Evolutionary conservation across 257 asterid species (phyloP), one percentile per base, ranked within the genome.

Genomic region (Misopates orontium): DNA sequence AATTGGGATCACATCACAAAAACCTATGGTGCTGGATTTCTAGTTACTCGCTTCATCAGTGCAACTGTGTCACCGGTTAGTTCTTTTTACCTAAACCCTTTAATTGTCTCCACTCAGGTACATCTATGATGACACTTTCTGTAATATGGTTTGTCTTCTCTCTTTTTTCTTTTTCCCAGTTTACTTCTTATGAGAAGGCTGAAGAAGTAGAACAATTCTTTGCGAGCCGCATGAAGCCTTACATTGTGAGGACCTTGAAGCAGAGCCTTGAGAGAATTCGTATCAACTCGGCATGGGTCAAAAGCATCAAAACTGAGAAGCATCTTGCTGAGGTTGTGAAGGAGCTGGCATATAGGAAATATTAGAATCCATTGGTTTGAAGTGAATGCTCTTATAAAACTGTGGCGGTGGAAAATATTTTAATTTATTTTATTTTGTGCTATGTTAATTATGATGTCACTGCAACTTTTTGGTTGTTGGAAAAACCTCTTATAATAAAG

Each of bases 1-100:
- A 77, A 87, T 41, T 93, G 98, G 98, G 97, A 93, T 59, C 82
- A 79, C 57, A 79, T 93, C 66, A 61, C 60, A 22, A 76, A 84
- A 72, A 87, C 95, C 5, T 93, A 87, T 15, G 98, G 97, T 32
- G 77, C 97, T 55, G 98, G 97, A 75, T 90, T 86, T 73, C 81
- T 89, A 10, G 73, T 93, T 50, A 84, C 96, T 22, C 83, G 85
- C 71, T 87, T 93, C 74, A 61, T 93, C 83, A 77, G 87, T 42
- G 79, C 88, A 13, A 51, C 81, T 42, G 98, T 90, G 24, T 85
- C 96, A 5, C 96, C 91, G 61, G 98, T 93, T 71, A n/a, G 87
- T 84, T 36, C 70, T 75, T 66, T 17, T 64, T 68, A 56, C 65
- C 48, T 25, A 22, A 39, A 51, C 25, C 39, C 64, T 61, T 68